Base-by-base conservation (phyloP, 2,329 filamentous ascomycete genomes). In the Cladophialophora bantiana region DNA sequence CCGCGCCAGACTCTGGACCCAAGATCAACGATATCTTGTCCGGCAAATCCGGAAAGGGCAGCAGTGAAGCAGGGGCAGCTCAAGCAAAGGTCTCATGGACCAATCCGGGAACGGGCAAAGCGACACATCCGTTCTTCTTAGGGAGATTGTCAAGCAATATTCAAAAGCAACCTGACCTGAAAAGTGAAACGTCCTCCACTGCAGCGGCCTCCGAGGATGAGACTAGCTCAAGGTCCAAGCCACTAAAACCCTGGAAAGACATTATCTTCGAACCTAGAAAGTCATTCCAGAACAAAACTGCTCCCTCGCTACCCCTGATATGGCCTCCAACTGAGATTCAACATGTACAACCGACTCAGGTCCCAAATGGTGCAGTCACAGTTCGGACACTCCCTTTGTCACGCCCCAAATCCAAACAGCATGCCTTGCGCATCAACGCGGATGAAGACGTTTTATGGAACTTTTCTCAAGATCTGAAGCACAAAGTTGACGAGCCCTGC, bases 51-150 rank as follows among this genome's bases (percentile, higher is more conserved):
- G n/a, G 67, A 68, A 73, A 70, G 66, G 13, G 52, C 31, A 26
- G 13, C 20, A 52, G 15, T 36, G 31, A 54, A 34, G n/a, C n/a
- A 9, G 9, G 15, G 15, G 31, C 45, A 31, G 31, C 34, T 13
- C 59, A 35, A 26, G 59, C n/a, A 26, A 26, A 10, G 10, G 13
- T 15, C 9, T 34, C 48, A n/a, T 18, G 9, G 26, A 32, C 10
- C 34, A 32, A 36, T 9, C 34, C 32, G n/a, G 32, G 9, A 3
- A 3, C 18, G 34, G 48, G 34, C n/a, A 88, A 85, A 72, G 71
- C 81, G 1, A 85, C 86, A 0, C 89, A 93, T 77, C 90, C 90
- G 0, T 91, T 93, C 74, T 93, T 93, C 73, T 74, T 84, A 15
- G 86, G 85, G 5, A 90, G 88, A 71, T 26, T 81, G 6, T 76